Conservation (phyloP, 2,329 filamentous ascomycete species). For the Aspergillus pseudoviridinutans region DNA sequence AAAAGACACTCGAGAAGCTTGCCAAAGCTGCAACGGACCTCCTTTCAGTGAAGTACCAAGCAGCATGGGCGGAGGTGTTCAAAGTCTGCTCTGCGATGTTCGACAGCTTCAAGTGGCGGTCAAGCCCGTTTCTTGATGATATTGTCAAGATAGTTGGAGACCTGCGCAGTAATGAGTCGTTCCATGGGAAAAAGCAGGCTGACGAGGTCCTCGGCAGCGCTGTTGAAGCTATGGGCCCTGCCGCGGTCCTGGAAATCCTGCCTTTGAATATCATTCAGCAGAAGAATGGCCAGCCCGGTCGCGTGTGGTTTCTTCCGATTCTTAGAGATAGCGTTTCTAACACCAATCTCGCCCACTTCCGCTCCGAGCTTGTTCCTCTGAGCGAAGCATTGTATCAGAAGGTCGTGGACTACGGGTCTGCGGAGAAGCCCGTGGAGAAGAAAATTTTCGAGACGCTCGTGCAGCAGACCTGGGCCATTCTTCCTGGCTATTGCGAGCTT, state of each 20-base stretch:
- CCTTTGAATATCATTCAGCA: constrained; percentile 82
- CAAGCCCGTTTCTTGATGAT: constrained; percentile 71
- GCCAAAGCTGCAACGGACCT: constrained; percentile 67
- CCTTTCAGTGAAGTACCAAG: constrained; percentile 85
- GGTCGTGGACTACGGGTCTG: constrained; percentile 74
- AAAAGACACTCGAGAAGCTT: constrained; percentile 81
- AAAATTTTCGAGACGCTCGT: constrained; percentile 98
- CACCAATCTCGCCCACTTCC: constrained; percentile 81
- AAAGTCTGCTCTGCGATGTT: constrained; percentile 83
- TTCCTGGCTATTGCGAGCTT: constrained; percentile 92
- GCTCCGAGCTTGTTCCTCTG: constrained; percentile 77
- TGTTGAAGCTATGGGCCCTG: constrained; percentile 83
- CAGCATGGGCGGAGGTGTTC: constrained; percentile 93
- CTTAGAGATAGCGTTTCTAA: constrained; percentile 87
- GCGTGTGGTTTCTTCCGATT: constrained; percentile 92
- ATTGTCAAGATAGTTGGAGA: constrained; percentile 79
- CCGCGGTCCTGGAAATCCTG: constrained; percentile 73
- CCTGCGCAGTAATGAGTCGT: constrained; percentile 80
- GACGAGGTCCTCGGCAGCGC: constrained; percentile 86
- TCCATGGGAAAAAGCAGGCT: constrained; percentile 90
- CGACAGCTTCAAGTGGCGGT: constrained; percentile 78
- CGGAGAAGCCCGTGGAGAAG: constrained; percentile 88
- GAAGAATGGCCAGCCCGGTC: constrained; percentile 70
- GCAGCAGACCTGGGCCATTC: constrained; percentile 88
- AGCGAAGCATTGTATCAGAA: constrained; percentile 87